Percentiles rank a stretch among this genome's conserved stretches.
phyloP scores from a whole-genome alignment of 208 protist genomes.

The Trypanosoma melophagium region DNA sequence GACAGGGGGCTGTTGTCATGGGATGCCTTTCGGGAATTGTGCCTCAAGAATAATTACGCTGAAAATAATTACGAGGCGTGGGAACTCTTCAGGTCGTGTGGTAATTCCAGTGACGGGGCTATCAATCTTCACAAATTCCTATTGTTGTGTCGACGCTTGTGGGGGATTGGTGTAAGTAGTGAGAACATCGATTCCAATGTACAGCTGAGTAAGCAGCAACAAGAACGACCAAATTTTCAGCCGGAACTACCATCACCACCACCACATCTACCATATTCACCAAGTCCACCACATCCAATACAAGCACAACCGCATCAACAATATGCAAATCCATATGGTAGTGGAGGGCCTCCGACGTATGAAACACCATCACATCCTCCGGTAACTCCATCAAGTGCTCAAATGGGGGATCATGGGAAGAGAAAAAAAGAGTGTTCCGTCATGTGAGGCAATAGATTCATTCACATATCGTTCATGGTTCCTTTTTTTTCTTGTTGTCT shows the following conservation, averaged over 20 bases:
- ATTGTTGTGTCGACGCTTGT: conserved; percentile 5
- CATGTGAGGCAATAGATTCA: too few species aligned
- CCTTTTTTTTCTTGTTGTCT: too few species aligned
- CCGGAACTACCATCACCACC: not conserved
- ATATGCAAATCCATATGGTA: not conserved
- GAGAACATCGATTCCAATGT: too few species aligned
- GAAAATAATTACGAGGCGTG: conserved; percentile 30
- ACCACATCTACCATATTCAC: too few species aligned
- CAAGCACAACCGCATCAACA: not conserved
- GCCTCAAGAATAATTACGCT: conserved; percentile 35
- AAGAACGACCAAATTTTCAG: not conserved
- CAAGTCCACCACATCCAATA: not conserved
- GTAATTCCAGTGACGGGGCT: conserved; percentile 24
- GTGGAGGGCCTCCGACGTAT: too few species aligned
- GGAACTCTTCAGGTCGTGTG: conserved; percentile 38
- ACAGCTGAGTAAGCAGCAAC: too few species aligned
- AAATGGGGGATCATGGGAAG: too few species aligned
- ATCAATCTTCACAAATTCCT: conserved; percentile 41
- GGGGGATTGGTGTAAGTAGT: not conserved
- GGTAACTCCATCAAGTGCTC: too few species aligned
- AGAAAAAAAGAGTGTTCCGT: too few species aligned
- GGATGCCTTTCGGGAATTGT: conserved; percentile 34
- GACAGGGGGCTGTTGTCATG: conserved; percentile 20
- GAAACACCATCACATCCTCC: too few species aligned
- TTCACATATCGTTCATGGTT: too few species aligned